phyloP scores from a whole-genome alignment of 108 stramenopile species.

The Nitzschia inconspicua region DNA sequence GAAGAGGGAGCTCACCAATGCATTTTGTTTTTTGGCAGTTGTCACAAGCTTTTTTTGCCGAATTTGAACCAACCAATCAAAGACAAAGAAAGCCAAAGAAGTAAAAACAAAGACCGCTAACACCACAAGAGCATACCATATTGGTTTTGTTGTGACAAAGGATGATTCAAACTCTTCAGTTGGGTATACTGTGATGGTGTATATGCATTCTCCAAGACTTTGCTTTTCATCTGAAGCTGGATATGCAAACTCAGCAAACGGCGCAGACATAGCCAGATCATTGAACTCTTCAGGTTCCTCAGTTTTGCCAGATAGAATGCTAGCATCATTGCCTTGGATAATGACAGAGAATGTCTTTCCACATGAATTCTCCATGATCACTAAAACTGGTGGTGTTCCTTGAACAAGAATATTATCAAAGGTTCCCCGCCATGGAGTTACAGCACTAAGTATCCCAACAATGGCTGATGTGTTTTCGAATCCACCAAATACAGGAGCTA shows the following conservation, averaged over 20 bases:
- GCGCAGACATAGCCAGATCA: background rate
- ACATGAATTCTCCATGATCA: too few species aligned
- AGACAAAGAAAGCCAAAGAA: background rate
- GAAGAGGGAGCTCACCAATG: slow-evolving; percentile 27
- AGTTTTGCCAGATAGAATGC: too few species aligned
- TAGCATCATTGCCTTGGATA: too few species aligned
- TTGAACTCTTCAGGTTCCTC: background rate
- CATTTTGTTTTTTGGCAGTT: slow-evolving; percentile 8
- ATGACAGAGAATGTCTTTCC: too few species aligned
- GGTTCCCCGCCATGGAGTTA: slow-evolving; percentile 3
- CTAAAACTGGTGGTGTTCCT: too few species aligned
- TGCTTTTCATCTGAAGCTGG: too few species aligned
- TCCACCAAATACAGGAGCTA: background rate
- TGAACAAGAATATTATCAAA: slow-evolving; percentile 5
- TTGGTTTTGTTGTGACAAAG: background rate
- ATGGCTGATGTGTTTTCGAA: background rate
- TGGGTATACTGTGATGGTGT: slow-evolving; percentile 18
- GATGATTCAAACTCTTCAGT: background rate
- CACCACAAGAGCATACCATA: background rate
- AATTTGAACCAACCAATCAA: background rate
- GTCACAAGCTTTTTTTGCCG: slow-evolving; percentile 3
- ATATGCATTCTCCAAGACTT: too few species aligned
- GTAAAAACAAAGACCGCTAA: background rate
- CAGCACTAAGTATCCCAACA: slow-evolving; percentile 1
- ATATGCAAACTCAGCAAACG: too few species aligned